These are phyloP conservation scores for Nakazawaea wickerhamii DNA, from an alignment of 805 yeast genomes.

Conservation along the genomic window DNA sequence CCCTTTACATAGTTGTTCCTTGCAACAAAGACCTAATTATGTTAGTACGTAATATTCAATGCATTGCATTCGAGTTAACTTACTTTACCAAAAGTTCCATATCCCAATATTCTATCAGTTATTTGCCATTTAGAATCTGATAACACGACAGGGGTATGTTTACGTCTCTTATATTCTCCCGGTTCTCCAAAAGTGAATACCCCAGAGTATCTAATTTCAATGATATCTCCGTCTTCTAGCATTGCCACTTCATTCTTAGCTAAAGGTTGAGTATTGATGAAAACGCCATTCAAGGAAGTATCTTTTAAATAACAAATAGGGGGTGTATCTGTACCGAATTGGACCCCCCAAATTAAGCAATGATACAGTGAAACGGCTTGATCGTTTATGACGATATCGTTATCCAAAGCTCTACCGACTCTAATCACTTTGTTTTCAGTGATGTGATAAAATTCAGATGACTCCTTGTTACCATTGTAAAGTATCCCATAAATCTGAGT, in stretches of 20 bases:
- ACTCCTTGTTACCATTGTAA: background rate
- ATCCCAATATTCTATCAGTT: slow-evolving; percentile 37
- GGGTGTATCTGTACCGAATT: slow-evolving; percentile 42
- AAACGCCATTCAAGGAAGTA: slow-evolving; percentile 45
- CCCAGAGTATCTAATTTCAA: slow-evolving; percentile 31
- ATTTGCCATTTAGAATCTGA: slow-evolving; percentile 36
- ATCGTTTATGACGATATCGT: slow-evolving; percentile 29
- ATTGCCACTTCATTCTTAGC: slow-evolving; percentile 28
- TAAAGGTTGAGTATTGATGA: slow-evolving; percentile 31
- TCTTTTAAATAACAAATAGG: slow-evolving; percentile 49
- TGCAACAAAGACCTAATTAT: slow-evolving; percentile 28
- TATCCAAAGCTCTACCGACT: slow-evolving; percentile 37
- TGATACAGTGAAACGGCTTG: slow-evolving; percentile 41
- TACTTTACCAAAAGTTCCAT: slow-evolving; percentile 58
- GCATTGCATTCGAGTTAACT: no score
- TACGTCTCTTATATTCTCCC: slow-evolving; percentile 14
- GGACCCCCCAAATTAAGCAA: slow-evolving; percentile 41
- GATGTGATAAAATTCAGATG: background rate
- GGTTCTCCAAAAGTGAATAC: slow-evolving; percentile 14
- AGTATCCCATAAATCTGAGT: background rate
- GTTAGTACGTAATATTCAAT: slow-evolving; percentile 17
- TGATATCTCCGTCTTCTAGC: slow-evolving; percentile 33
- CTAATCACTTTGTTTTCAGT: slow-evolving; percentile 29
- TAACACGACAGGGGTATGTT: slow-evolving; percentile 17
- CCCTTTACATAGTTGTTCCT: slow-evolving; percentile 17